These are phyloP conservation scores for Sporothrix pallida DNA, from an alignment of 2,329 filamentous ascomycete species.

Conservation along the genomic window DNA sequence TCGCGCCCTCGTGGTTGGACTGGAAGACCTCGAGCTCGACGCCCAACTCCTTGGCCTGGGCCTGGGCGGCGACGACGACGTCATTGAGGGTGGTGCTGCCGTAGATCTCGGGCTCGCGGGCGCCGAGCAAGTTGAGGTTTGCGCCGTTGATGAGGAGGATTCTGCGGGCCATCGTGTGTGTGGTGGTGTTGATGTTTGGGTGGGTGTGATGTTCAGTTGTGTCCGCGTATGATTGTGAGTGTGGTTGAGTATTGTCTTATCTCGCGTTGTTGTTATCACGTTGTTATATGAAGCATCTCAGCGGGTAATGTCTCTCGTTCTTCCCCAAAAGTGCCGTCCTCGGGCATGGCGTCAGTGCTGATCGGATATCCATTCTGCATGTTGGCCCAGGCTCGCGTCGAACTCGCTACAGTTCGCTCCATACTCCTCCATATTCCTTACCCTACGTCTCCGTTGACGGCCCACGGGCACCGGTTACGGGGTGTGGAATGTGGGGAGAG, in stretches of 20 bases:
- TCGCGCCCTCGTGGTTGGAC: constrained; percentile 77
- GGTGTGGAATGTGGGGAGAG: constrained; percentile 19
- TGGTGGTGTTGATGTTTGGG: neutral
- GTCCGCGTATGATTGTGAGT: too few species aligned
- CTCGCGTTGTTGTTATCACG: neutral
- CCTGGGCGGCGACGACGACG: constrained; percentile 57
- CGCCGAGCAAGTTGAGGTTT: constrained; percentile 80
- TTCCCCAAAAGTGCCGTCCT: too few species aligned
- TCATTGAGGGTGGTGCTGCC: constrained; percentile 71
- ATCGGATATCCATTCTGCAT: too few species aligned
- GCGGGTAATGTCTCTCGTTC: too few species aligned
- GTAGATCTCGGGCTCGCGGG: constrained; percentile 75
- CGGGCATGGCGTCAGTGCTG: too few species aligned
- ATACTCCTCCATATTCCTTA: too few species aligned
- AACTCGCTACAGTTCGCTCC: too few species aligned
- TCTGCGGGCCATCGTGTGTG: constrained; percentile 45
- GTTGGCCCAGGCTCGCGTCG: too few species aligned
- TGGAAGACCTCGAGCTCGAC: constrained; percentile 66
- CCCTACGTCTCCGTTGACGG: too few species aligned
- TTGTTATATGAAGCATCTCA: neutral
- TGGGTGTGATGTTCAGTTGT: neutral
- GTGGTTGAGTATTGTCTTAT: neutral
- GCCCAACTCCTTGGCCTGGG: constrained; percentile 57
- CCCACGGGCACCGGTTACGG: too few species aligned
- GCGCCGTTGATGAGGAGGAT: constrained; percentile 82